Evolutionary conservation across 2,329 filamentous ascomycete genomes (phyloP).

Genomic region (Aspergillus brunneoviolaceus): DNA sequence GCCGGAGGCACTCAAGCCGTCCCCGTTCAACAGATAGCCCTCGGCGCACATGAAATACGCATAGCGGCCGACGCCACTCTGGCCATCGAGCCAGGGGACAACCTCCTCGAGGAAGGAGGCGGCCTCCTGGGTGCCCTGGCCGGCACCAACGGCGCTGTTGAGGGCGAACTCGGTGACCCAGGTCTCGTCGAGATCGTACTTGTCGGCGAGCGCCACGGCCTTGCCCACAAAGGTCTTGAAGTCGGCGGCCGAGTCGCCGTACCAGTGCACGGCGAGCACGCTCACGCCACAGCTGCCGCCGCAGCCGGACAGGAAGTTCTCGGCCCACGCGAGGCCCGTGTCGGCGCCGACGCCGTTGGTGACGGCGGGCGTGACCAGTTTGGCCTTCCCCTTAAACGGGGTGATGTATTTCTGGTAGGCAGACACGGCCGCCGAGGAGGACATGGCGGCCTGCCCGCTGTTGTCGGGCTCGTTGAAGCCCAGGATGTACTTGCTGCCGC

Average conservation of each 20-base stretch:
- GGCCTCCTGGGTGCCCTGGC: conserved; percentile 23
- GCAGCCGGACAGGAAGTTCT: conserved; percentile 40
- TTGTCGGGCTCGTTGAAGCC: conserved; percentile 51
- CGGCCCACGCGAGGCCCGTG: conserved; percentile 44
- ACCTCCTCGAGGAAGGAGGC: conserved; percentile 39
- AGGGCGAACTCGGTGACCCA: conserved; percentile 50
- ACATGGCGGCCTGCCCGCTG: conserved; percentile 39
- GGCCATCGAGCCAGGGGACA: conserved; percentile 40
- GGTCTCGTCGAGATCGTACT: conserved; percentile 39
- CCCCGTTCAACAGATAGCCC: conserved; percentile 32
- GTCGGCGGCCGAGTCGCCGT: conserved; percentile 33
- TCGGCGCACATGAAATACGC: conserved; percentile 43
- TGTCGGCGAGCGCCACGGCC: conserved; percentile 34
- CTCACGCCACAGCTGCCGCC: conserved; percentile 39
- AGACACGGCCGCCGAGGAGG: conserved; percentile 36
- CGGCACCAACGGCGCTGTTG: conserved; percentile 27
- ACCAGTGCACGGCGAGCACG: conserved; percentile 49
- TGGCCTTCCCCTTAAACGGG: conserved; percentile 35
- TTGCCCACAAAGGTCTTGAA: conserved; percentile 41
- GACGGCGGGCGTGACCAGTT: conserved; percentile 44
- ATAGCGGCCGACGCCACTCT: conserved; percentile 42
- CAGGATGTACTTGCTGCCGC: conserved; percentile 39
- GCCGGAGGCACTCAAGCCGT: conserved; percentile 30
- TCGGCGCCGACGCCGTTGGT: conserved; percentile 36
- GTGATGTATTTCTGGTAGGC: conserved; percentile 42